phyloP scores from a whole-genome alignment of 331 rosid species.

The Acacia concinna region DNA sequence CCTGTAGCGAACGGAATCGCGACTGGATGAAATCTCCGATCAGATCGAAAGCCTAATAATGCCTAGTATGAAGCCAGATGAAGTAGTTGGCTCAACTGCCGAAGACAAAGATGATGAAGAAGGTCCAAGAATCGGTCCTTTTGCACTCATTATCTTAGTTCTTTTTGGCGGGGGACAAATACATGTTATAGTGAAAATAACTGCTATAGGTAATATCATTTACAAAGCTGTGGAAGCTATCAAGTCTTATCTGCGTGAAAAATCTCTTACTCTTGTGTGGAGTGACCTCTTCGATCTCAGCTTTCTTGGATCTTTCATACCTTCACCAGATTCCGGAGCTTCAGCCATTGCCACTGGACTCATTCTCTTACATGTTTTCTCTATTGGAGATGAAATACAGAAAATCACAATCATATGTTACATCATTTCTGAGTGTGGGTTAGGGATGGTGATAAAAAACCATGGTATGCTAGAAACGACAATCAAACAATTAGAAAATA shows the following conservation, averaged over 20 bases:
- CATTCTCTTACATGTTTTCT: no score
- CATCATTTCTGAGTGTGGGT: not conserved
- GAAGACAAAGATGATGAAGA: not conserved
- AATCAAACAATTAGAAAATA: no score
- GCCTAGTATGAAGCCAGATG: not conserved
- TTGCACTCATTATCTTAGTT: not conserved
- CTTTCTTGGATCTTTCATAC: no score
- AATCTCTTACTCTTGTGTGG: no score
- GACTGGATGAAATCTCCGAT: not conserved
- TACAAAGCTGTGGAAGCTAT: not conserved
- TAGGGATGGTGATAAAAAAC: not conserved
- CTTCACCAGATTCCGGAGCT: no score
- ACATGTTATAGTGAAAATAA: no score
- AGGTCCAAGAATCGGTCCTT: not conserved
- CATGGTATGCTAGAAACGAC: not conserved
- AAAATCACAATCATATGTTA: no score
- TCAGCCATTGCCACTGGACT: no score
- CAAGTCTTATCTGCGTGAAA: not conserved
- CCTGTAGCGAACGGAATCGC: rapidly evolving
- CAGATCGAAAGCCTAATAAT: not conserved
- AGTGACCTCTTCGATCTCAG: no score
- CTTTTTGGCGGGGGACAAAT: not conserved
- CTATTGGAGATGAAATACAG: no score
- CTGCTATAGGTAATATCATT: not conserved
- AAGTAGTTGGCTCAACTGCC: not conserved